These are phyloP conservation scores for Solioccasus polychromus DNA, from an alignment of 768 basidiomycete species.

Conservation along the genomic window DNA sequence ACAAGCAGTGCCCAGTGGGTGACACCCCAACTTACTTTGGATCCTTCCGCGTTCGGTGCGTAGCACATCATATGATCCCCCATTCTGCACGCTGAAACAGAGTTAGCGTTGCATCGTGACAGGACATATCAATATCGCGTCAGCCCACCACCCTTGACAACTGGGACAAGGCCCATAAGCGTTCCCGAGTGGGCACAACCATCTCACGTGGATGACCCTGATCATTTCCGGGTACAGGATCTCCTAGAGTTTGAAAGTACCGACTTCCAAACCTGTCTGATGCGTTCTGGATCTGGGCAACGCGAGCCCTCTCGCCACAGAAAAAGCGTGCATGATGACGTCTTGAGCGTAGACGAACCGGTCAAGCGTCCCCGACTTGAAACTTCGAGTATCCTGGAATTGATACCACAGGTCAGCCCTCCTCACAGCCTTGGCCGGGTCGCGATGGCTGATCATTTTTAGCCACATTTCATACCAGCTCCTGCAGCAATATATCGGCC, in stretches of 20 bases:
- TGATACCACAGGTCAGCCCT: conserved; percentile 46
- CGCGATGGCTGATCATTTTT: conserved; percentile 11
- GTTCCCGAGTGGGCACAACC: conserved; percentile 40
- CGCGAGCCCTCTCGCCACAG: not conserved
- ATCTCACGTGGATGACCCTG: conserved; percentile 28
- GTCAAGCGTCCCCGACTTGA: conserved; percentile 37
- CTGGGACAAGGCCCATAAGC: not conserved
- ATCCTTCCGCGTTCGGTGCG: conserved; percentile 22
- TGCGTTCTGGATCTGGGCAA: not conserved
- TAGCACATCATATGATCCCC: not conserved
- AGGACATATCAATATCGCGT: conserved; percentile 23
- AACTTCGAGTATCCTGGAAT: conserved; percentile 31
- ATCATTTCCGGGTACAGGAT: conserved; percentile 35
- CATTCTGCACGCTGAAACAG: conserved; percentile 6
- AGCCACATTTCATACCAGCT: conserved; percentile 25
- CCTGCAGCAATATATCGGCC: conserved; percentile 14
- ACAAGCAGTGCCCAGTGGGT: conserved; percentile 17
- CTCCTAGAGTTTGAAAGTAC: conserved; percentile 45
- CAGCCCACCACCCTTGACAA: conserved; percentile 15
- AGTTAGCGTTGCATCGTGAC: conserved; percentile 13
- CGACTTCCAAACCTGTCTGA: conserved; percentile 22
- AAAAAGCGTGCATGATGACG: conserved; percentile 9
- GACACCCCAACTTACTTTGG: conserved; percentile 11
- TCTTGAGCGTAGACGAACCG: conserved; percentile 9
- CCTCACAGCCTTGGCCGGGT: not conserved